Evolutionary conservation across 106 monocot genomes (phyloP).

Genomic region (Dioscorea dumetorum): DNA sequence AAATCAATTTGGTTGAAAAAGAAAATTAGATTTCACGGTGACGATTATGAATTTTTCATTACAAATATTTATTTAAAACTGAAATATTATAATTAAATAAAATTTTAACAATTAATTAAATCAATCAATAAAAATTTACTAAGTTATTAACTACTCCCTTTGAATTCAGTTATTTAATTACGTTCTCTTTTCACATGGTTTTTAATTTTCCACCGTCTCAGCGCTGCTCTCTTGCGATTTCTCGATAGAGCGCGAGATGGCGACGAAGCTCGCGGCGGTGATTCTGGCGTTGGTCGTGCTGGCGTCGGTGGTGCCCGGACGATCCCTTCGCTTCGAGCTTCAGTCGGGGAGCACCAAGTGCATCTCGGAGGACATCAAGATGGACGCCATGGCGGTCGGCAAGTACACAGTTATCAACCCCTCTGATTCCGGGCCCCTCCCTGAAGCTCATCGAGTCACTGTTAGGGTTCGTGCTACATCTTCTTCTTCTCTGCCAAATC

Average conservation of each 20-base stretch:
- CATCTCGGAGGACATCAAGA: constrained; percentile 90
- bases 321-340: constrained; percentile 78
- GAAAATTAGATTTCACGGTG: neutral
- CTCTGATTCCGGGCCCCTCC: constrained; percentile 43
- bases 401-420: constrained; percentile 82
- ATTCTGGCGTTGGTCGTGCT: neutral
- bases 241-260: neutral
- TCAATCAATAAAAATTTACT: neutral
- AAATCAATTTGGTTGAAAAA: neutral
- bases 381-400: constrained; percentile 83
- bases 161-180: neutral
- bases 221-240: neutral
- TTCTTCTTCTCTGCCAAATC: too few species aligned
- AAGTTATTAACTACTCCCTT: too few species aligned
- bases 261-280: neutral
- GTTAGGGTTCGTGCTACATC: constrained; percentile 35
- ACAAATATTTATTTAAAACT: neutral
- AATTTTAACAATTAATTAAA: neutral
- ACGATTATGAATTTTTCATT: neutral
- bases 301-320: neutral
- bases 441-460: constrained; percentile 69
- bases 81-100: neutral
- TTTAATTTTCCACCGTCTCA: neutral
- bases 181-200: neutral
- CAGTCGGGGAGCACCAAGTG: constrained; percentile 88